A percentile compares a stretch with the other conserved stretches of the same genome.
Evolutionary conservation across 352 stramenopile species (phyloP).

Genomic region (Bremia lactucae): DNA sequence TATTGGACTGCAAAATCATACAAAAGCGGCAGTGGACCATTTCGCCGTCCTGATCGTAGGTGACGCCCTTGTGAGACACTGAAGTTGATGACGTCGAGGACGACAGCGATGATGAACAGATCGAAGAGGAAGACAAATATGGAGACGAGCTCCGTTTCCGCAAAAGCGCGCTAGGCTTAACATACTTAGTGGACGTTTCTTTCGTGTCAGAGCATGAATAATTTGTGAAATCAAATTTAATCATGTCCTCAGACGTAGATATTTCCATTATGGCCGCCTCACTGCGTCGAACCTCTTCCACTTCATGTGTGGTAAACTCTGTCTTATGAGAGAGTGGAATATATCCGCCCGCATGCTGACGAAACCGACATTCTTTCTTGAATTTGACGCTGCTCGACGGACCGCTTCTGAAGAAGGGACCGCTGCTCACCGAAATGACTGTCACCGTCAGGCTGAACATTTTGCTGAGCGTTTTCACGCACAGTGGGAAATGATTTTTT

Average conservation of each 20-base stretch:
- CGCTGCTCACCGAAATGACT: no score
- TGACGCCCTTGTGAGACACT: conserved; percentile 63
- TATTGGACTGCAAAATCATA: conserved; percentile 53
- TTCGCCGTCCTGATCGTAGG: conserved; percentile 46
- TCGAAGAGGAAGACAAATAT: conserved; percentile 13
- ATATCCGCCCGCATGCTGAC: conserved; percentile 20
- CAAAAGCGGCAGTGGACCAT: conserved; percentile 76
- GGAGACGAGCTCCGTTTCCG: conserved; percentile 13
- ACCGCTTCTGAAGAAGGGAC: no score
- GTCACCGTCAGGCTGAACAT: no score
- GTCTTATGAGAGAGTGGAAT: conserved; percentile 16
- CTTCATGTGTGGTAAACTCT: conserved; percentile 4
- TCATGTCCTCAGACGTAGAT: conserved; percentile 1
- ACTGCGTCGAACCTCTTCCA: conserved; percentile 1
- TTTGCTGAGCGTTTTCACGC: no score
- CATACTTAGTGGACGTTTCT: conserved; percentile 19
- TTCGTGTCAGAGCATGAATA: conserved; percentile 39
- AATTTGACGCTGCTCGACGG: no score
- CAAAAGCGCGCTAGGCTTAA: conserved; percentile 8
- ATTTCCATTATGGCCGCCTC: conserved; percentile 6
- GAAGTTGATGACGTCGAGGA: conserved; percentile 23
- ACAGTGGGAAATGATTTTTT: no score
- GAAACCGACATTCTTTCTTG: conserved; percentile 15
- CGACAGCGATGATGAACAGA: conserved; percentile 16
- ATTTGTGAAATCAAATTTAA: conserved; percentile 11